These are phyloP conservation scores for Cordyceps sp. DNA, from an alignment of 2,329 filamentous ascomycete genomes.

Conservation along the genomic window DNA sequence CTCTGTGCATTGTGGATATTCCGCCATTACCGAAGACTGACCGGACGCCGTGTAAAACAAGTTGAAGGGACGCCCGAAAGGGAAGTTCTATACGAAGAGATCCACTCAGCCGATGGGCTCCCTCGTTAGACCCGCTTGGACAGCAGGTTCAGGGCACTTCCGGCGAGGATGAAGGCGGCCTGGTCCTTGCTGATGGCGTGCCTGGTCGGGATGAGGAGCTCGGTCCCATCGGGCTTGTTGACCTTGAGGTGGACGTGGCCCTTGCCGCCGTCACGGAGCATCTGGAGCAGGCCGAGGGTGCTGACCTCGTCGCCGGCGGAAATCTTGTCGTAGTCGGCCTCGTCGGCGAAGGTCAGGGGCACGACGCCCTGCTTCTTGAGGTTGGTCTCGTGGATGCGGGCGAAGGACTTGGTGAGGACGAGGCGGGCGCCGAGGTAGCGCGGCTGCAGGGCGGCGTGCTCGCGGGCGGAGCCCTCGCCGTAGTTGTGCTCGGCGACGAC, in stretches of 20 bases:
- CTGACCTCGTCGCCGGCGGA: conserved; percentile 67
- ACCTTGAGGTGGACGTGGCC: conserved; percentile 58
- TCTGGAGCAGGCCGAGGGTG: conserved; percentile 71
- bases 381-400: conserved; percentile 89
- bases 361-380: conserved; percentile 96
- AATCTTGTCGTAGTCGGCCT: conserved; percentile 75
- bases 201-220: conserved; percentile 57
- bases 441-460: conserved; percentile 81
- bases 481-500: conserved; percentile 98
- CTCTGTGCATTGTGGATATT: too few species aligned
- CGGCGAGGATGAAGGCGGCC: conserved; percentile 79
- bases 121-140: conserved; percentile 35
- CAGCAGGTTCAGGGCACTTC: conserved; percentile 82
- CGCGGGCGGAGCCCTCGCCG: conserved; percentile 75
- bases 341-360: conserved; percentile 77
- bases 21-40: too few species aligned
- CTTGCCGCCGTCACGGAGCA: conserved; percentile 60
- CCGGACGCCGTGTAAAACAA: too few species aligned
- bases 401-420: conserved; percentile 75
- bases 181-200: conserved; percentile 85
- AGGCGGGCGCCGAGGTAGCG: conserved; percentile 77
- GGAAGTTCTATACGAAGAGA: too few species aligned
- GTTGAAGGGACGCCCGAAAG: too few species aligned
- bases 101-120: too few species aligned
- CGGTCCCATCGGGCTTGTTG: conserved; percentile 44